These are phyloP conservation scores for Phlebiopsis gigantea DNA, from an alignment of 768 basidiomycete genomes.

Conservation along the genomic window DNA sequence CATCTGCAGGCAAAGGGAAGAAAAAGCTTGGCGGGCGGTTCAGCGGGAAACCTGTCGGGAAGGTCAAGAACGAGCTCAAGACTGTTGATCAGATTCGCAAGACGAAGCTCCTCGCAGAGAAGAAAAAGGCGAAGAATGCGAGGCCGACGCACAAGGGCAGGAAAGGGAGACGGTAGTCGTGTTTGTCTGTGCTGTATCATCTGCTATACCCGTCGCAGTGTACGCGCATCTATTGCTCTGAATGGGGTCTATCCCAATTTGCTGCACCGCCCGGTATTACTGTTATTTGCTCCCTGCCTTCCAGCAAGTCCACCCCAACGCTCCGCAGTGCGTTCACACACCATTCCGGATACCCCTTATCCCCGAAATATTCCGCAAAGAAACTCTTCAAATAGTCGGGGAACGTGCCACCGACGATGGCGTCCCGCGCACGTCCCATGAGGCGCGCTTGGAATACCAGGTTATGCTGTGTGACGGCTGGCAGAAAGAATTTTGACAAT, in stretches of 20 bases:
- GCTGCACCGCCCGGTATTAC: slow-evolving; percentile 58
- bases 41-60: slow-evolving; percentile 54
- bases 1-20: slow-evolving; percentile 25
- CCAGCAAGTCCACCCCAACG: slow-evolving; percentile 80
- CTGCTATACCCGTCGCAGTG: not conserved
- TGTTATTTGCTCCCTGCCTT: slow-evolving; percentile 40
- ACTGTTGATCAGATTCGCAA: slow-evolving; percentile 85
- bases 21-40: slow-evolving; percentile 35
- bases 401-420: slow-evolving; percentile 73
- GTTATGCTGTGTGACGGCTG: slow-evolving; percentile 81
- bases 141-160: slow-evolving; percentile 41
- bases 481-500: slow-evolving; percentile 1
- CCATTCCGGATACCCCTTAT: slow-evolving; percentile 82
- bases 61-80: slow-evolving; percentile 80
- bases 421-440: slow-evolving; percentile 80
- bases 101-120: slow-evolving; percentile 57
- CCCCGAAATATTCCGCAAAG: slow-evolving; percentile 73
- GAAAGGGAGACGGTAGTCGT: slow-evolving; percentile 35
- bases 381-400: slow-evolving; percentile 73
- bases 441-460: slow-evolving; percentile 81
- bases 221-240: not conserved
- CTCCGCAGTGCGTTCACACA: slow-evolving; percentile 78
- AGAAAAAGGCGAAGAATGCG: slow-evolving; percentile 75
- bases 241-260: slow-evolving; percentile 76
- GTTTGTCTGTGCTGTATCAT: not conserved